These are phyloP conservation scores for Orobanche coerulescens DNA, from an alignment of 257 asterid genomes.

Conservation along the genomic window DNA sequence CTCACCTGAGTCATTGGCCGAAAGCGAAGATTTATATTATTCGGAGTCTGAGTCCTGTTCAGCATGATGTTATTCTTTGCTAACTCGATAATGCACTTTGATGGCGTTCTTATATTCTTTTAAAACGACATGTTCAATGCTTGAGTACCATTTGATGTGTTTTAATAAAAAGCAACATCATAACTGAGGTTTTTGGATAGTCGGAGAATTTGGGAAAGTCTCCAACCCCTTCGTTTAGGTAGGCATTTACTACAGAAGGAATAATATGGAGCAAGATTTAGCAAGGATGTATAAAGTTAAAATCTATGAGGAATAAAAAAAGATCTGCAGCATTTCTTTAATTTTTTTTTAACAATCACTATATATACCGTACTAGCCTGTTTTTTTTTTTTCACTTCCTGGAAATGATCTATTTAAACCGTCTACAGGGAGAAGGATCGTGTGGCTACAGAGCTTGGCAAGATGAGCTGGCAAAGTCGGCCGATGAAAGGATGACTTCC, in stretches of 20 bases:
- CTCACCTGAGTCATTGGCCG: no score
- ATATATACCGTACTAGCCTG: no score
- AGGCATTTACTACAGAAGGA: neutral
- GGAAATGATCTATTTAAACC: neutral
- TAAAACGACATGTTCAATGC: neutral
- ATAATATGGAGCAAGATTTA: neutral
- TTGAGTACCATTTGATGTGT: neutral
- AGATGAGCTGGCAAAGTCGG: conserved; percentile 29
- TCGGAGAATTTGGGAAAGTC: neutral
- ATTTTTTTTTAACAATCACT: no score
- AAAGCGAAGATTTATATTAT: no score
- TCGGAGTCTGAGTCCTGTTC: no score
- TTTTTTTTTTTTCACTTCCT: neutral
- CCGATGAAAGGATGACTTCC: conserved; percentile 10
- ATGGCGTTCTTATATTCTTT: neutral
- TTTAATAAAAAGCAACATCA: no score
- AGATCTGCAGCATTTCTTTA: no score
- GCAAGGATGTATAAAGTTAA: neutral
- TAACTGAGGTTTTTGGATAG: neutral
- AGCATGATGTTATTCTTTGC: no score
- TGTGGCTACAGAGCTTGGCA: conserved; percentile 44
- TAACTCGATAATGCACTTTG: neutral
- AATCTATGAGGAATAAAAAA: no score
- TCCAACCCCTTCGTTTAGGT: neutral
- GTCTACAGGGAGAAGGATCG: conserved; percentile 48